Base-by-base conservation (phyloP, 345 rosid genomes). In the Limnanthes douglasii region DNA sequence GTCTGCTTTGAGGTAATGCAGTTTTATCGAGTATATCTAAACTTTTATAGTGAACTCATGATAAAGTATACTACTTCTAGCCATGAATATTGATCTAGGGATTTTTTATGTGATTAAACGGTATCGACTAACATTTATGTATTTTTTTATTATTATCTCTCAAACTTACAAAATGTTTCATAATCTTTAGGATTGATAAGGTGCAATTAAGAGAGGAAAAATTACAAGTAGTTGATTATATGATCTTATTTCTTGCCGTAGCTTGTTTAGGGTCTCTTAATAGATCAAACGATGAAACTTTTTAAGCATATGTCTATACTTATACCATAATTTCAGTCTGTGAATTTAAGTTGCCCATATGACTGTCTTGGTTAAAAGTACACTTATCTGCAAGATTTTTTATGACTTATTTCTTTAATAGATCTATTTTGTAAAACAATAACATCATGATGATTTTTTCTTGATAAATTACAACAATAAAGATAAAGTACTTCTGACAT, bases 381-480 rank as follows among this genome's bases (percentile, higher is more conserved):
- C n/a, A n/a, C n/a, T n/a, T n/a, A n/a, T n/a, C n/a, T n/a, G n/a
- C n/a, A n/a, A n/a, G n/a, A n/a, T n/a, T n/a, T n/a, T n/a, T n/a
- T n/a, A n/a, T n/a, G n/a, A n/a, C n/a, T n/a, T n/a, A 20, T 42
- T 43, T 10, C 21, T 66, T 57, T 27, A 79, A n/a, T n/a, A 90
- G 98, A 95, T 35, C 95, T 90, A 38, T 72, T 90, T 11, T 80
- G 95, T 73, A 70, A 84, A 58, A 80, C 80, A 45, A 64, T 95
- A 6, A 86, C 95, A 24, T 60, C 84, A 71, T 68, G 98, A 60
- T 62, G 95, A 4, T 77, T 84, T 56, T 74, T 95, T 32, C 69
- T 68, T 19, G 95, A 84, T 33, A 90, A 84, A 57, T 56, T 90
- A 51, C 94, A 90, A 43, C 66, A 83, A 55, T 77, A 94, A 95